Percentiles rank a stretch among this genome's conserved stretches.
Conservation (phyloP, 2,329 filamentous ascomycete species). For the Achaetomium macrosporum region DNA sequence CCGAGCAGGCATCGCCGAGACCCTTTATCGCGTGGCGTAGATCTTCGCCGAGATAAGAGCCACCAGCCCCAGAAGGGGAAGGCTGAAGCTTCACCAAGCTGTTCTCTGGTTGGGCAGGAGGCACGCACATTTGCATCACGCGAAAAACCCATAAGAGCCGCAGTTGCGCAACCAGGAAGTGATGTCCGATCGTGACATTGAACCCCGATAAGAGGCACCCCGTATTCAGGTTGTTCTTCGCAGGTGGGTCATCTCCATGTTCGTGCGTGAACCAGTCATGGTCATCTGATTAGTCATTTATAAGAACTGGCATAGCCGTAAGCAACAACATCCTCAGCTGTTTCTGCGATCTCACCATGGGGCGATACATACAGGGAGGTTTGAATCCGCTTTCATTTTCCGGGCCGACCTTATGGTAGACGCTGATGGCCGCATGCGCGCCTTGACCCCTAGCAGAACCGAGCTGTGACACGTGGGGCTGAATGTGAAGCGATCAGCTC, state of each 20-base stretch:
- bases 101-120: slow-evolving; percentile 2
- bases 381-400: too few species aligned
- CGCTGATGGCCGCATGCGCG: too few species aligned
- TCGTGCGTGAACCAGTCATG: too few species aligned
- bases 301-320: too few species aligned
- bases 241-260: not conserved
- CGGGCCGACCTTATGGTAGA: too few species aligned
- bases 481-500: too few species aligned
- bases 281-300: too few species aligned
- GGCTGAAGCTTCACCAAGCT: not conserved
- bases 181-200: not conserved
- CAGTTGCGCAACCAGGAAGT: not conserved
- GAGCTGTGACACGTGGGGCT: not conserved
- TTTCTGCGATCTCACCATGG: too few species aligned
- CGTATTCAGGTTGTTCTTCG: not conserved
- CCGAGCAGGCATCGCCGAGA: not conserved
- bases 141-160: not conserved
- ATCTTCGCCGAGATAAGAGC: slow-evolving; percentile 5
- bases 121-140: slow-evolving; percentile 3
- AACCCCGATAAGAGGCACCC: not conserved
- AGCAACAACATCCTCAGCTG: too few species aligned
- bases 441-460: not conserved
- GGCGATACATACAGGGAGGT: too few species aligned
- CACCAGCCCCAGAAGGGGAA: slow-evolving; percentile 4
- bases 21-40: slow-evolving; percentile 11